Base-by-base conservation (phyloP, 768 basidiomycete species). In the Collybiopsis luxurians region DNA sequence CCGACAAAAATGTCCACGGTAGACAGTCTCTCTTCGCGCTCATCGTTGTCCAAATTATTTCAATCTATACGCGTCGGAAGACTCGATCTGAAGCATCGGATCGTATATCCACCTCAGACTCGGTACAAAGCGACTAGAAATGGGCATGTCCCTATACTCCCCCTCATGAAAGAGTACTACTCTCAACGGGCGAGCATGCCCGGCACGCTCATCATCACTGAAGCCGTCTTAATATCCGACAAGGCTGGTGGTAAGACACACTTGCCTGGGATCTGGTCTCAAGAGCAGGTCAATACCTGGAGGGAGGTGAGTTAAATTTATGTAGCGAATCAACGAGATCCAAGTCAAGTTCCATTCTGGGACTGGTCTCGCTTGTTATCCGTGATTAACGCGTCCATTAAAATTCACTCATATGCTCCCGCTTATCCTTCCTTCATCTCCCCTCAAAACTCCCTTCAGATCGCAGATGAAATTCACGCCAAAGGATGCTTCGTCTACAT, bases 221-320 rank as follows among this genome's bases (percentile, higher is more conserved):
- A 88, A 66, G 85, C 71, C 0, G 81, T 79, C 2, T 63, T 75
- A 42, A 75, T 85, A 49, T 70, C 75, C 0, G 64, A 67, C 9
- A 62, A 74, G 15, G 81, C 81, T 2, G 79, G 75, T 11, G 82
- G 80, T 7, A 68, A 65, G 34, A 38, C 53, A 1, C 66, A 79
- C 55, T 73, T 77, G 1, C 86, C 85, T 2, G 86, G 86, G 2
- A 76, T 87, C 51, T 86, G 76, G 71, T 79, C 60, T n/a, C 70
- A 76, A 1, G 80, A 77, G 36, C 86, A 89, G 57, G 71, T 80
- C 40, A 64, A 60, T 0, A 73, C 61, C 0, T 84, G 82, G 82
- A 79, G 76, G 61, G 58, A 64, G 60, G 75, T 73, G 13, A 19
- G 58, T 34, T 6, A 34, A 13, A 34, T 34, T 34, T 34, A 6